phyloP scores from a whole-genome alignment of 192 early-diverging fungal species.

The Podila minutissima region DNA sequence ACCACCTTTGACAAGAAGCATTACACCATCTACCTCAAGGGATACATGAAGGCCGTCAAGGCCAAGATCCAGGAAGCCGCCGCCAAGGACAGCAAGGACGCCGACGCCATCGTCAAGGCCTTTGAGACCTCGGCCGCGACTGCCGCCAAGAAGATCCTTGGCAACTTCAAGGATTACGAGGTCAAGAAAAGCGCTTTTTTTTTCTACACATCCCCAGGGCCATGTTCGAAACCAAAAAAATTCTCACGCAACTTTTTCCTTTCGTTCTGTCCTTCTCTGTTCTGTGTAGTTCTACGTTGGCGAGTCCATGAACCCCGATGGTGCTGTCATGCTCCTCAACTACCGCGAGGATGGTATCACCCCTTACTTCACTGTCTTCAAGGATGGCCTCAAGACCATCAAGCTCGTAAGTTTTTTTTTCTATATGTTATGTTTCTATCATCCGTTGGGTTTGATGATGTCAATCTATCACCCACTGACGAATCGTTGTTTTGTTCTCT shows the following conservation, averaged over 20 bases:
- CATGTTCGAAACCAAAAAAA: too few relatives aligned
- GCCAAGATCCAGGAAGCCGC: conserved; percentile 51
- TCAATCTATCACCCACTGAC: too few relatives aligned
- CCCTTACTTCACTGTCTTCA: conserved; percentile 89
- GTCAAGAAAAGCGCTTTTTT: neutral
- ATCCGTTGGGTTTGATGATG: too few relatives aligned
- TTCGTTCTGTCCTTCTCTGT: neutral
- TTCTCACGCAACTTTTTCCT: neutral
- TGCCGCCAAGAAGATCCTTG: conserved; percentile 79
- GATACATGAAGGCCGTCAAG: conserved; percentile 86
- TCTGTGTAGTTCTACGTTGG: conserved; percentile 74
- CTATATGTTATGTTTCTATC: too few relatives aligned
- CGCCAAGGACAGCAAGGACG: conserved; percentile 62
- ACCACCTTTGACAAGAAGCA: conserved; percentile 89
- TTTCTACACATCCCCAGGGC: too few relatives aligned
- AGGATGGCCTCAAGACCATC: conserved; percentile 77
- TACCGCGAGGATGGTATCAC: conserved; percentile 91
- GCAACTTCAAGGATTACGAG: conserved; percentile 68
- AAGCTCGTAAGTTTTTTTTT: conserved; percentile 64
- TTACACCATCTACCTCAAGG: conserved; percentile 88
- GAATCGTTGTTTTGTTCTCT: too few relatives aligned
- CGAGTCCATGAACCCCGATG: conserved; percentile 84
- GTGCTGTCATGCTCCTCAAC: conserved; percentile 87
- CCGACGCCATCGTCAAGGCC: conserved; percentile 44
- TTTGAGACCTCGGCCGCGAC: conserved; percentile 70